Conservation (phyloP, 2,329 filamentous ascomycete species). For the Penicillium sumatraense region DNA sequence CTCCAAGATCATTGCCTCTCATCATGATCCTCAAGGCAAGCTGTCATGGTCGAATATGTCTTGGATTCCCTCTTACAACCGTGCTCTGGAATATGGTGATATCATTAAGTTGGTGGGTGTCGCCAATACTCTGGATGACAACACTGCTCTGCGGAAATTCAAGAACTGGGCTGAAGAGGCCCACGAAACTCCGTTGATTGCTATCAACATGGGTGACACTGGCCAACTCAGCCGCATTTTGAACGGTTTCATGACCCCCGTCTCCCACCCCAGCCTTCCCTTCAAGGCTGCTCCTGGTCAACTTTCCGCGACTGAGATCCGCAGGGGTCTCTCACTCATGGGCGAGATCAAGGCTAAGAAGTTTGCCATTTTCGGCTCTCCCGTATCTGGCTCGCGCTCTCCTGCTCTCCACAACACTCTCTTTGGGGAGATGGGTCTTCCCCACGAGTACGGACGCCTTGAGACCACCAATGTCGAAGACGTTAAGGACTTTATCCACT, state of each 20-base stretch:
- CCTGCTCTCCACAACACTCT: conserved; percentile 88
- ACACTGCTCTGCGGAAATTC: conserved; percentile 83
- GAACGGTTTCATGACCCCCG: conserved; percentile 92
- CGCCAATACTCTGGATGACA: conserved; percentile 77
- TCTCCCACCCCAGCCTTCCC: conserved; percentile 85
- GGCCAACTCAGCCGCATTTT: conserved; percentile 90
- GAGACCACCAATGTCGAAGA: conserved; percentile 72
- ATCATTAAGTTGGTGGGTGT: conserved; percentile 92
- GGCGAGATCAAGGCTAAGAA: conserved; percentile 75
- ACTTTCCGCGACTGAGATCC: conserved; percentile 86
- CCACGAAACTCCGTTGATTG: conserved; percentile 83
- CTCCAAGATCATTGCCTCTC: conserved; percentile 89
- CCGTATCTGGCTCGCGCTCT: conserved; percentile 80
- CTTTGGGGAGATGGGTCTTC: conserved; percentile 76
- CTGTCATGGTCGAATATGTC: conserved; percentile 92
- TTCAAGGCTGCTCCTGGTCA: conserved; percentile 95
- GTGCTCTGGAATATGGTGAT: conserved; percentile 85
- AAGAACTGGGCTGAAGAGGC: conserved; percentile 73
- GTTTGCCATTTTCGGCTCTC: conserved; percentile 88
- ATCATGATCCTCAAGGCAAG: conserved; percentile 80
- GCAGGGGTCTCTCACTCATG: conserved; percentile 74
- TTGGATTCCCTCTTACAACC: conserved; percentile 90
- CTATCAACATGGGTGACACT: conserved; percentile 88
- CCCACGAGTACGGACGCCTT: conserved; percentile 76
- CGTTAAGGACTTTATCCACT: conserved; percentile 68